Evolutionary conservation across 345 rosid genomes (phyloP).

Genomic region (Iberis pinnata): DNA sequence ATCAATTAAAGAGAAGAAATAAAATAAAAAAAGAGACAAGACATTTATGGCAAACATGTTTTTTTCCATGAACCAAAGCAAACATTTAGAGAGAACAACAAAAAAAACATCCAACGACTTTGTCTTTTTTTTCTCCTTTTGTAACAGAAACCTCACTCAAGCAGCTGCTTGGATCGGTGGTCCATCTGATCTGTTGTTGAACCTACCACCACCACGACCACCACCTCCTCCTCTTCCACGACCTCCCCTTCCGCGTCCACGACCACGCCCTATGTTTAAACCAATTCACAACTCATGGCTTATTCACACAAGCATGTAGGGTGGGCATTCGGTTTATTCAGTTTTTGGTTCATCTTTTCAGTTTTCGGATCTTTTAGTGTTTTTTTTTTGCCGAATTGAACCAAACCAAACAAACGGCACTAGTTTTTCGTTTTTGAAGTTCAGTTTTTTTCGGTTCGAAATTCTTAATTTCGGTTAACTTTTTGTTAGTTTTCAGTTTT

Average conservation of each 20-base stretch:
- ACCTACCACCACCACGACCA: constrained; percentile 43
- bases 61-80: constrained; percentile 28
- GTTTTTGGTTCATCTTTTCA: too few relatives aligned
- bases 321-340: too few relatives aligned
- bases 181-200: constrained; percentile 31
- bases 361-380: too few relatives aligned
- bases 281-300: constrained; percentile 6
- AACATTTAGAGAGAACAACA: constrained; percentile 17
- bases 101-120: constrained; percentile 27
- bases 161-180: constrained; percentile 50
- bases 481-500: too few relatives aligned
- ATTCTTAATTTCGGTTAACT: too few relatives aligned
- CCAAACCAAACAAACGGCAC: too few relatives aligned
- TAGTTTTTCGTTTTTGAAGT: too few relatives aligned
- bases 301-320: background rate
- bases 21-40: too few relatives aligned
- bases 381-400: too few relatives aligned
- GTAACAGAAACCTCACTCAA: constrained; percentile 31
- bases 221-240: constrained; percentile 31
- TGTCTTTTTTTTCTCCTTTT: constrained; percentile 30
- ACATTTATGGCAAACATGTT: constrained; percentile 29
- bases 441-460: too few relatives aligned
- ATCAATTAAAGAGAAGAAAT: too few relatives aligned
- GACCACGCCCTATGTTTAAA: constrained; percentile 52
- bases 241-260: constrained; percentile 60